Conservation (phyloP, 768 basidiomycete genomes). For the Rhodotorula diobovata region DNA sequence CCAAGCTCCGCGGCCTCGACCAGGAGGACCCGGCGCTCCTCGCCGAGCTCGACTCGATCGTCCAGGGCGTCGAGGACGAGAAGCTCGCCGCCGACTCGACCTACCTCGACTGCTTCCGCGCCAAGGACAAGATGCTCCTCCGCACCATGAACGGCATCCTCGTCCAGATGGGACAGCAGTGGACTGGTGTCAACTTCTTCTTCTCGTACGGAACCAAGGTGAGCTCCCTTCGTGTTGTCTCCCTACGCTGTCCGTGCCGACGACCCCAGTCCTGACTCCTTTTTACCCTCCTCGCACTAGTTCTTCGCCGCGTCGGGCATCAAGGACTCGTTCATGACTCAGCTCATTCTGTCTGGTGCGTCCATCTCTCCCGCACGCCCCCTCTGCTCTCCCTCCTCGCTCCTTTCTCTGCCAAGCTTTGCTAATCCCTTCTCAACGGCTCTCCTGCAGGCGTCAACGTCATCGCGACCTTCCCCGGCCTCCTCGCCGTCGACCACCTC, state of each 20-base stretch:
- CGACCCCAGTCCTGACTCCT: background rate
- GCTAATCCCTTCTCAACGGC: constrained; percentile 33
- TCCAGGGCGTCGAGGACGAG: constrained; percentile 25
- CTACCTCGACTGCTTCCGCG: constrained; percentile 34
- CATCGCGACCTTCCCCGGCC: constrained; percentile 33
- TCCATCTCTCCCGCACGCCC: too few species aligned
- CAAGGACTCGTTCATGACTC: constrained; percentile 32
- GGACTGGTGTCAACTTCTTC: constrained; percentile 27
- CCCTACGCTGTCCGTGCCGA: too few species aligned
- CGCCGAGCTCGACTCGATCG: constrained; percentile 43
- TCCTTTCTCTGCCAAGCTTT: too few species aligned
- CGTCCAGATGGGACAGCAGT: constrained; percentile 40
- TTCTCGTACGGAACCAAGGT: constrained; percentile 3
- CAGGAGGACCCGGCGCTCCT: constrained; percentile 46
- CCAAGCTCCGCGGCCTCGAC: constrained; percentile 47
- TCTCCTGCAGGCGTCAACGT: constrained; percentile 28
- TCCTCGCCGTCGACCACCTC: constrained; percentile 29
- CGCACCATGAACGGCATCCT: constrained; percentile 37
- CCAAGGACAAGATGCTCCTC: constrained; percentile 30
- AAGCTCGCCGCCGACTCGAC: constrained; percentile 16
- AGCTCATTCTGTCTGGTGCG: constrained; percentile 29
- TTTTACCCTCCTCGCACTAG: constrained; percentile 6
- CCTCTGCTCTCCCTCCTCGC: too few species aligned
- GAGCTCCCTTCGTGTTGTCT: background rate
- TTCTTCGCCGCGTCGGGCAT: constrained; percentile 39